Evolutionary conservation across 345 rosid species (phyloP), one percentile per base, ranked within the genome.

Genomic region (Kandelia obovata): DNA sequence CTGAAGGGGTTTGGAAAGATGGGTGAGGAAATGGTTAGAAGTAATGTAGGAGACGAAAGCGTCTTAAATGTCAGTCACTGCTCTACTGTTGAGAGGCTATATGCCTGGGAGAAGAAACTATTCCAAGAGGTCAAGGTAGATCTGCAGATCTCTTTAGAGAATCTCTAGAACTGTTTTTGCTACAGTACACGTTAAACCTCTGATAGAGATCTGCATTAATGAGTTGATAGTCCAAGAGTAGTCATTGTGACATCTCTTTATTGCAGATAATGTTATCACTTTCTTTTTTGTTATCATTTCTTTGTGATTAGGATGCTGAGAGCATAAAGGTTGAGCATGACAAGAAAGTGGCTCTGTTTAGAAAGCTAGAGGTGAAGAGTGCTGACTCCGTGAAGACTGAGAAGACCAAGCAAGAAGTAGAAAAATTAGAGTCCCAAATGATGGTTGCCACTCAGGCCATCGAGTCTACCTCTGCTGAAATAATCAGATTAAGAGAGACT

Each of bases 41-140:
- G 58, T 17, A 73, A 79, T 31, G 52, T 6, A 4, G 71, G 70
- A 21, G 58, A 58, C 0, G 68, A 69, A 58, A 77, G 69, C 53
- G 77, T 77, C 61, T 27, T n/a, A 25, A 37, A 71, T 20, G 66
- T 69, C 7, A 78, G 96, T 78, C 98, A 94, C 66, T 88, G 88
- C 39, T 94, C 93, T 15, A 91, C 97, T 7, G 84, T 90, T 16
- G 98, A 91, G 71, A 88, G 93, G 64, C 75, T 94, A 8, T 91
- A 84, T 75, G 96, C 97, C 58, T 94, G 98, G 98, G 98, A 91
- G 86, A 91, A 91, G 87, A 94, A 91, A 70, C 86, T 94, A 20
- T 91, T 73, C 81, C 84, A 81, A 71, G 98, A 94, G 64, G 98
- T 91, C 71, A 91, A 94, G 98, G 99, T 94, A 68, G 32, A 57